Percentiles rank a stretch among this genome's conserved stretches.
Evolutionary conservation across 2,329 filamentous ascomycete species (phyloP).

Genomic region (Bipolaris zeicola): DNA sequence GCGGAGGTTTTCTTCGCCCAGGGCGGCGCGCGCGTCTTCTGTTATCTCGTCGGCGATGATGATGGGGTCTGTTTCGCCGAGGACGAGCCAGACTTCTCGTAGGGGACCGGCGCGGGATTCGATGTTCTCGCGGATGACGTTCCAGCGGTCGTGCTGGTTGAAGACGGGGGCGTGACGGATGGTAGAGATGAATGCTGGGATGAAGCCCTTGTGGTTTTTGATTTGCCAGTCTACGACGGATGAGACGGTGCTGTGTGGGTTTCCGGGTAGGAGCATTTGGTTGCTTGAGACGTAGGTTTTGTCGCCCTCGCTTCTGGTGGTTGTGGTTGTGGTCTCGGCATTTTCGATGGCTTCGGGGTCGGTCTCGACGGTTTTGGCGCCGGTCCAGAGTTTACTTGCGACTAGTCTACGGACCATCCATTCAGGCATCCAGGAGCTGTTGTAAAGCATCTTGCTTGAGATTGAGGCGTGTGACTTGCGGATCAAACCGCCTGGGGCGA

Average conservation of each 20-base stretch:
- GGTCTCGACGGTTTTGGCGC: slow-evolving; percentile 32
- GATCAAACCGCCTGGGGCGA: slow-evolving; percentile 80
- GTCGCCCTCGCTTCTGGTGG: slow-evolving; percentile 14
- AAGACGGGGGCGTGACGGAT: slow-evolving; percentile 74
- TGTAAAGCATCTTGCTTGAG: slow-evolving; percentile 68
- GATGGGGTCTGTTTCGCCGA: slow-evolving; percentile 70
- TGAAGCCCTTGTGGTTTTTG: slow-evolving; percentile 67
- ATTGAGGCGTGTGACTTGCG: slow-evolving; percentile 66
- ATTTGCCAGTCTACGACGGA: slow-evolving; percentile 74
- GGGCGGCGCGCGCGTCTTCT: slow-evolving; percentile 62
- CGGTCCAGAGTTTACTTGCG: slow-evolving; percentile 39
- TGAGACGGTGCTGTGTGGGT: slow-evolving; percentile 63
- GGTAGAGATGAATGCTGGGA: slow-evolving; percentile 71
- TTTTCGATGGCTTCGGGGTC: slow-evolving; percentile 32
- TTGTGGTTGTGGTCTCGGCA: slow-evolving; percentile 16
- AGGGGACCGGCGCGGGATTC: slow-evolving; percentile 45
- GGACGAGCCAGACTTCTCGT: slow-evolving; percentile 65
- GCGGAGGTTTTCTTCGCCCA: slow-evolving; percentile 64
- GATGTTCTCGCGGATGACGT: slow-evolving; percentile 54
- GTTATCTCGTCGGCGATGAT: slow-evolving; percentile 68
- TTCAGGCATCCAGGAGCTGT: slow-evolving; percentile 64
- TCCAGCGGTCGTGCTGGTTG: slow-evolving; percentile 67
- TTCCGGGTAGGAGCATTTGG: slow-evolving; percentile 55
- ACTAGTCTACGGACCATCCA: slow-evolving; percentile 57
- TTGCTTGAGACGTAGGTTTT: slow-evolving; percentile 32